These are phyloP conservation scores for Russula virescens DNA, from an alignment of 768 basidiomycete species.

Conservation along the genomic window DNA sequence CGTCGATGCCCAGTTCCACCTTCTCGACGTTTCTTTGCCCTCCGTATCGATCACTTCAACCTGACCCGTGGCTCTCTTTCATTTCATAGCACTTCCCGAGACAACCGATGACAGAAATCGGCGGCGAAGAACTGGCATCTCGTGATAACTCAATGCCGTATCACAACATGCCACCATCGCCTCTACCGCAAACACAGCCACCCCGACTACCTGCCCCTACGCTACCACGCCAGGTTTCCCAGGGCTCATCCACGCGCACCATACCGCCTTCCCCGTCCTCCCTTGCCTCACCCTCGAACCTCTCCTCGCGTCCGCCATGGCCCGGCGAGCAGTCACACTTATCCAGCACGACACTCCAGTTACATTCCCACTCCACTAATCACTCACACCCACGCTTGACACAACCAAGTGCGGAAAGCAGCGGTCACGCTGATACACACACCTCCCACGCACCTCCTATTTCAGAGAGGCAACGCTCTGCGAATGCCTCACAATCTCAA, in stretches of 20 bases:
- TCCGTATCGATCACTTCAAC: background rate
- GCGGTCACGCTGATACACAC: background rate
- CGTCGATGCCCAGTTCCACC: no score
- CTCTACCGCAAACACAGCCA: background rate
- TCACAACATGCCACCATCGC: background rate
- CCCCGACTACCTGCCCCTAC: background rate
- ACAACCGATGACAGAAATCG: background rate
- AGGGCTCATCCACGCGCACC: conserved; percentile 16
- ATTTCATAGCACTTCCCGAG: conserved; percentile 5
- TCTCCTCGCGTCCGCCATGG: background rate
- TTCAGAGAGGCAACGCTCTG: background rate
- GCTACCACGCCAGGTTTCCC: conserved; percentile 3
- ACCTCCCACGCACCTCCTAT: background rate
- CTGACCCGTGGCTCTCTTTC: background rate
- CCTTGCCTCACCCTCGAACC: conserved; percentile 2
- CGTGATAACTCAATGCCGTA: background rate
- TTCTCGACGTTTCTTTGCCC: background rate
- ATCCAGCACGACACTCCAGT: conserved; percentile 8
- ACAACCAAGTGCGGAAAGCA: conserved; percentile 1
- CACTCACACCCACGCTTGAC: background rate
- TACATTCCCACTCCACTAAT: background rate
- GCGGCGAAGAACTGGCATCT: background rate
- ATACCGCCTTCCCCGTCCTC: conserved; percentile 15
- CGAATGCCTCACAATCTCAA: background rate
- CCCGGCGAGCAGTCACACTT: background rate